Percentiles rank a stretch among this genome's conserved stretches.
Evolutionary conservation across 2,329 filamentous ascomycete species (phyloP).

Genomic region (Claviceps sp.): DNA sequence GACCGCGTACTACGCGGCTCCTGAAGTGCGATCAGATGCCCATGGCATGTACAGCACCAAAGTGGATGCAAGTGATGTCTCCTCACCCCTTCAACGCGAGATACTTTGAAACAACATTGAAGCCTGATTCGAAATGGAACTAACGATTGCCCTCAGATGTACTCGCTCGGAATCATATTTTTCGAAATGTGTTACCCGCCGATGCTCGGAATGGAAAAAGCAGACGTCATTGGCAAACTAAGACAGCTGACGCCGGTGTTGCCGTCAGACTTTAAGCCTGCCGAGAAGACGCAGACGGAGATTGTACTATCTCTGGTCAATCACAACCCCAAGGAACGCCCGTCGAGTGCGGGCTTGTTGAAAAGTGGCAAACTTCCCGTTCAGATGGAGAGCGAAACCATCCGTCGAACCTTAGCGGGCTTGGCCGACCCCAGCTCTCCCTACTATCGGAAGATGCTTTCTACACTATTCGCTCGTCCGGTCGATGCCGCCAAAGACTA

Average conservation of each 20-base stretch:
- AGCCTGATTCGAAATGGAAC: background rate
- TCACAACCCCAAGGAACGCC: slow-evolving; percentile 70
- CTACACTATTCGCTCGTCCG: slow-evolving; percentile 66
- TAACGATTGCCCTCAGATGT: slow-evolving; percentile 49
- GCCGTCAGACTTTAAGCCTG: slow-evolving; percentile 57
- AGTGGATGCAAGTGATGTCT: slow-evolving; percentile 56
- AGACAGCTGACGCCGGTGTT: slow-evolving; percentile 54
- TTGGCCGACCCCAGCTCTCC: slow-evolving; percentile 72
- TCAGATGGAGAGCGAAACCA: slow-evolving; percentile 85
- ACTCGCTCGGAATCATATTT: slow-evolving; percentile 91
- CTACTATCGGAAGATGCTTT: slow-evolving; percentile 81
- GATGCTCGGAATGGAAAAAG: slow-evolving; percentile 54
- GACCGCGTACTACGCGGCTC: slow-evolving; percentile 85
- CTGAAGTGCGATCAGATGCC: slow-evolving; percentile 68
- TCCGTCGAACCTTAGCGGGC: slow-evolving; percentile 68
- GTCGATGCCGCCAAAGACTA: slow-evolving; percentile 70
- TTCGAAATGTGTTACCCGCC: slow-evolving; percentile 86
- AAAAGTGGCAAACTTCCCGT: slow-evolving; percentile 78
- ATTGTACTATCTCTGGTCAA: slow-evolving; percentile 71
- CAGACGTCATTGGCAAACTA: slow-evolving; percentile 51
- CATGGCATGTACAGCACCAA: slow-evolving; percentile 77
- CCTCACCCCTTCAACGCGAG: background rate
- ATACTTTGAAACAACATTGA: too few relatives aligned
- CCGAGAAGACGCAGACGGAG: slow-evolving; percentile 59
- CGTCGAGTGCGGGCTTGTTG: slow-evolving; percentile 69